Base-by-base conservation (phyloP, 2,329 filamentous ascomycete species). In the Aureobasidium melanogenum region DNA sequence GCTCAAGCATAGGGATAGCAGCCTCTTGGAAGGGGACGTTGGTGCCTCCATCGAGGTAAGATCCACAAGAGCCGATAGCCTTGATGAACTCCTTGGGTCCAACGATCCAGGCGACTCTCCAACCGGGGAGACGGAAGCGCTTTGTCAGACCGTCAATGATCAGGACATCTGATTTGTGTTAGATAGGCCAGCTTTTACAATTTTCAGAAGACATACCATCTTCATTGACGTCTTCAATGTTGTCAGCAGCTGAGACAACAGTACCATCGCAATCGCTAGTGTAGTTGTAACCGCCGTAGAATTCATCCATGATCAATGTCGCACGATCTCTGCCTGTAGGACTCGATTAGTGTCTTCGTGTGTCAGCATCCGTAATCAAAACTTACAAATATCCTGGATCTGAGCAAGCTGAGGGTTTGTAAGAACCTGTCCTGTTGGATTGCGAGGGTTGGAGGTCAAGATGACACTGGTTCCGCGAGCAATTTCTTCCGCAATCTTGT, bases 61-160 rank as follows among this genome's bases (percentile, higher is more conserved):
- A 93, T 63, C 93, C 93, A 71, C 92, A 96, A 41, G 88, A 92
- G 61, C 91, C 90, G 66, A 97, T 92, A 32, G 93, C 92, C 74
- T 89, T 87, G 77, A 97, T 91, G 76, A 96, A 97, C 69, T 96
- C 92, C 80, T 96, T 97, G 66, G 93, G 93, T 1, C 93, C 93
- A 60, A 97, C 74, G 67, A 97, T 91, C 93, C 93, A 97, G 7
- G 93, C 92, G 46, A 97, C 92, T 72, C 93, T 88, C 91, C 93
- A 97, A 64, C 93, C 93, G 1, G 93, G 93, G 34, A 97, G 85
- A 67, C 93, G 87, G 83, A 97, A 97, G 64, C 93, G 88, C 83
- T 97, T 97, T 68, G 93, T 97, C 28, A 97, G 82, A 54, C 93
- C 93, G 72, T 97, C 93, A 66, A 97, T 93, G 74, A 97, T 89